A percentile compares a stretch with the other conserved stretches of the same genome.
Evolutionary conservation across 177 flowering plant species (phyloP).

Genomic region (Vitis hybrid): DNA sequence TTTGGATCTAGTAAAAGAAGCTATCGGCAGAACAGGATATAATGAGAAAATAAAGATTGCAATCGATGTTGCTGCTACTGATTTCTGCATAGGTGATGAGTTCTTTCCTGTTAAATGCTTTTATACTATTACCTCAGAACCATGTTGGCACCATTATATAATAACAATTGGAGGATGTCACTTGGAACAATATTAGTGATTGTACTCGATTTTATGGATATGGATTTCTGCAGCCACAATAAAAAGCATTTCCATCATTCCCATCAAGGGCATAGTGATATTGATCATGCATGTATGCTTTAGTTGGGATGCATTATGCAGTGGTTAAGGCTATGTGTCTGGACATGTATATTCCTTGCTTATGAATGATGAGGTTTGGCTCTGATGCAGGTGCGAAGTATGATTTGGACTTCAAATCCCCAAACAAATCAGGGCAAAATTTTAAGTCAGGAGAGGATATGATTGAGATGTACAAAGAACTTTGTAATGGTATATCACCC

Average conservation of each 20-base stretch:
- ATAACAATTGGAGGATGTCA: not conserved
- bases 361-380: constrained; percentile 3
- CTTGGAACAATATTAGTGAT: not conserved
- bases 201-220: not conserved
- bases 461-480: constrained; percentile 82
- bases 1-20: constrained; percentile 88
- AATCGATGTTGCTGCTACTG: constrained; percentile 82
- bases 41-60: constrained; percentile 82
- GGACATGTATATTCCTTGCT: not conserved
- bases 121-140: not conserved
- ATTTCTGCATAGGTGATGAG: constrained; percentile 83
- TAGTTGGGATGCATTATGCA: not conserved
- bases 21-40: constrained; percentile 83
- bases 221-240: not conserved
- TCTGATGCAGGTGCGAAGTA: constrained; percentile 74
- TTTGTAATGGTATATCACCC: constrained; percentile 64
- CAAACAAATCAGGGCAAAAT: constrained; percentile 78
- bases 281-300: not conserved
- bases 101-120: constrained; percentile 5
- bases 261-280: not conserved
- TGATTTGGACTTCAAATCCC: constrained; percentile 78
- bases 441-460: constrained; percentile 89
- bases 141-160: not conserved
- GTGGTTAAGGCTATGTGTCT: not conserved
- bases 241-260: not conserved